Evolutionary conservation across 1,284 basidiomycete genomes (phyloP).

Genomic region (Takashimella koratensis): DNA sequence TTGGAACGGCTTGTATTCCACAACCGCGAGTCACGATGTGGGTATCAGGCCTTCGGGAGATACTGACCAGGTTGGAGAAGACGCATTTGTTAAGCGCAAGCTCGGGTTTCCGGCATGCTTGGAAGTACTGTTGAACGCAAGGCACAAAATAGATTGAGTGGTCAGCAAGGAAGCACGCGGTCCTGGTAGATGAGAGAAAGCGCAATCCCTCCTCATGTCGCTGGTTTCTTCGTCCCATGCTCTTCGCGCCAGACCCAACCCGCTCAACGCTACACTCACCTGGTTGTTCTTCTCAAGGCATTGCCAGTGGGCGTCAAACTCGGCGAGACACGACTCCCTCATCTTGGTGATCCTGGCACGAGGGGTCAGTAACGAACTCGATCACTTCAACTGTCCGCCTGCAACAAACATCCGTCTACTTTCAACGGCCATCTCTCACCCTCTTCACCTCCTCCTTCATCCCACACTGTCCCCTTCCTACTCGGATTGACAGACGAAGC

Average conservation of each 20-base stretch:
- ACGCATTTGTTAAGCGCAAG: slow-evolving; percentile 89
- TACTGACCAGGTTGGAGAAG: slow-evolving; percentile 86
- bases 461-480: background rate
- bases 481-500: too few species aligned
- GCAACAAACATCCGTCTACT: too few species aligned
- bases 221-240: too few species aligned
- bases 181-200: too few species aligned
- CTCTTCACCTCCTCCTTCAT: background rate
- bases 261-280: slow-evolving; percentile 54
- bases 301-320: slow-evolving; percentile 91
- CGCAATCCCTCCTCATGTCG: too few species aligned
- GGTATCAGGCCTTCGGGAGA: slow-evolving; percentile 1
- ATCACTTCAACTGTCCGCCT: background rate
- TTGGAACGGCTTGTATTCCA: background rate
- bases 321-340: slow-evolving; percentile 81
- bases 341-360: slow-evolving; percentile 77
- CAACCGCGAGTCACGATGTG: background rate
- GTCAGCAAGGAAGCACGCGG: too few species aligned
- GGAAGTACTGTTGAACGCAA: slow-evolving; percentile 72
- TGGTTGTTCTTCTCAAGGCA: slow-evolving; percentile 96
- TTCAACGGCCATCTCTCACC: background rate
- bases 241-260: too few species aligned
- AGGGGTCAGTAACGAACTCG: background rate
- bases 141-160: too few species aligned
- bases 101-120: slow-evolving; percentile 86